Base-by-base conservation (phyloP, 179 eudicot species). In the Dionaea muscipula region DNA sequence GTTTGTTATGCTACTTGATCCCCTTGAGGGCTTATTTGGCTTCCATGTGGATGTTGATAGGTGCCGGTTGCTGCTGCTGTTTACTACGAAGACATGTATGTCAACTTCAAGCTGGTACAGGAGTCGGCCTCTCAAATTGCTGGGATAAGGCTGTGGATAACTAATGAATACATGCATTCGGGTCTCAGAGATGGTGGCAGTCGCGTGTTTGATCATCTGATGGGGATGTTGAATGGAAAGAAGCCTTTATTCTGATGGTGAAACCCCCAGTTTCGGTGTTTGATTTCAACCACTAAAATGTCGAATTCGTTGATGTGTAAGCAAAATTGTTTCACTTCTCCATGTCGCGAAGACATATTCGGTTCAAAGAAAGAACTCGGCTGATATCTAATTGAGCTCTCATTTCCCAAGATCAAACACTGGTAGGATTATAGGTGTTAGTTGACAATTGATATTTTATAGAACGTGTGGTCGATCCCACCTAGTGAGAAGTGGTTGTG, bases 41-140 rank as follows among this genome's bases (percentile, higher is more conserved):
- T 5, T 41, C 28, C 22, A 13, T 44, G n/a, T 8, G 33, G 28
- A 26, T 65, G 66, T 14, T 56, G n/a, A 22, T 61, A 90, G 97
- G 95, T 90, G 15, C 97, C 97, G 3, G 94, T 84, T 48, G 97
- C 97, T 41, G 95, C 97, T 38, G 85, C 97, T 21, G 81, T 84
- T 9, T 90, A 90, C 59, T 82, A 90, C 8, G 95, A 90, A 22
- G 97, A 90, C 64, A 76, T 90, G 86, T 90, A 69, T 49, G 97
- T 90, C 23, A 90, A 90, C 78, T 81, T 90, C 61, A 80, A 82
- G 78, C 66, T 86, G 28, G 83, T 78, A 10, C 78, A 59, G 80
- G 85, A 80, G 63, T 81, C 87, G 0, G 85, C 95, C 46, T 64
- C 88, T 49, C 70, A 76, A 43, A 90, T 90, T 17, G 69, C 74